Evolutionary conservation across 176 grass and related monocot genomes (phyloP).

Genomic region (Hsuehochloa calcarea): DNA sequence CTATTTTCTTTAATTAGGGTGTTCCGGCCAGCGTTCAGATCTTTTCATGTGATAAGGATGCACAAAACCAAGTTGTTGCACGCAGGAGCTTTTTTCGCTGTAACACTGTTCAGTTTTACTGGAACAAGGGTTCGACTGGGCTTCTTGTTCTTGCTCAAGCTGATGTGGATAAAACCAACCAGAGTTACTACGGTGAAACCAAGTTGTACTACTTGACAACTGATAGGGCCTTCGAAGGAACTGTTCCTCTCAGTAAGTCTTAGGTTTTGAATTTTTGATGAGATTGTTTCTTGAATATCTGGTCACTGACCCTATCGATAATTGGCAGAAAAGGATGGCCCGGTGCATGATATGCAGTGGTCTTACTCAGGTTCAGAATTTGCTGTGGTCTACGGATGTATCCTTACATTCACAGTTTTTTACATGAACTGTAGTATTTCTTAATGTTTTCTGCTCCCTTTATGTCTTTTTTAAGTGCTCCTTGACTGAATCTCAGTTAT

Average conservation of each 20-base stretch:
- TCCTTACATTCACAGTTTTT: constrained; percentile 32
- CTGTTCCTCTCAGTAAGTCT: constrained; percentile 81
- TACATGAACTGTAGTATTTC: constrained; percentile 18
- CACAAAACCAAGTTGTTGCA: constrained; percentile 74
- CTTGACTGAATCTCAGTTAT: constrained; percentile 73
- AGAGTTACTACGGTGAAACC: constrained; percentile 99
- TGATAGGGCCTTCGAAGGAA: constrained; percentile 87
- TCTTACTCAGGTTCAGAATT: constrained; percentile 80
- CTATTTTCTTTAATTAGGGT: constrained; percentile 53
- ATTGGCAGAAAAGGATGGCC: constrained; percentile 77
- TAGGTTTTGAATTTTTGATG: not conserved
- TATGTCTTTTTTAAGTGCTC: constrained; percentile 31
- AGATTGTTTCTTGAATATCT: not conserved
- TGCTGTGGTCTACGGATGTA: constrained; percentile 94
- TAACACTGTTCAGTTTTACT: constrained; percentile 71
- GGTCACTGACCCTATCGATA: not conserved
- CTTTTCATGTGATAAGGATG: constrained; percentile 77
- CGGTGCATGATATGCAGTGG: constrained; percentile 94
- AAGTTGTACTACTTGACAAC: constrained; percentile 90
- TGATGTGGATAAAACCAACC: constrained; percentile 96
- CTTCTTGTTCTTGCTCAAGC: constrained; percentile 77
- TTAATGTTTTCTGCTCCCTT: constrained; percentile 18
- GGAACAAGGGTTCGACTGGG: constrained; percentile 78
- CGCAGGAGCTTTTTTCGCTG: constrained; percentile 90
- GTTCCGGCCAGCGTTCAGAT: constrained; percentile 83